Evolutionary conservation across 176 grass and related monocot genomes (phyloP).

Genomic region (Oryza meyeriana): DNA sequence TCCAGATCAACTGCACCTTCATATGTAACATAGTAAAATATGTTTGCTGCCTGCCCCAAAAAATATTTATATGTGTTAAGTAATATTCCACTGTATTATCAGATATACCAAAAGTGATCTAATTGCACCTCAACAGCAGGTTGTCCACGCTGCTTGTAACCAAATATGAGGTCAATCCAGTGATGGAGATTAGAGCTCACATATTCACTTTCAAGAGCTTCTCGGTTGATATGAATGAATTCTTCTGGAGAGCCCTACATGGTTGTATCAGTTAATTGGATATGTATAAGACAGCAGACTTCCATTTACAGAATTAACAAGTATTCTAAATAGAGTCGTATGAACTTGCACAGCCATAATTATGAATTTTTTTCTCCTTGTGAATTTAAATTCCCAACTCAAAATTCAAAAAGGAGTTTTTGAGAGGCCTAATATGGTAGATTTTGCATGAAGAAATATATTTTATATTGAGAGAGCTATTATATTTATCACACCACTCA

Average conservation of each 20-base stretch:
- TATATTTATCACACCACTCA: background rate
- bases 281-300: background rate
- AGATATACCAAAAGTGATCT: conserved; percentile 13
- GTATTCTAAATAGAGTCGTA: conserved; percentile 2
- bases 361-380: conserved; percentile 12
- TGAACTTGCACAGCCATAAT: conserved; percentile 11
- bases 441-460: background rate
- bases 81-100: conserved; percentile 2
- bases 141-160: conserved; percentile 90
- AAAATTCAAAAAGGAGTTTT: conserved; percentile 5
- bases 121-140: conserved; percentile 62
- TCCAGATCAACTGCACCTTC: conserved; percentile 96
- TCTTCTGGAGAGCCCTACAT: conserved; percentile 83
- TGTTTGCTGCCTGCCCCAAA: conserved; percentile 77
- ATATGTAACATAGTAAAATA: conserved; percentile 99
- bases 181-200: conserved; percentile 98
- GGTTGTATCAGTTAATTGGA: conserved; percentile 20
- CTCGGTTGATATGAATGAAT: conserved; percentile 83
- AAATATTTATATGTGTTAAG: conserved; percentile 15
- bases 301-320: conserved; percentile 2
- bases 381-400: background rate
- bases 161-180: conserved; percentile 96
- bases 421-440: background rate
- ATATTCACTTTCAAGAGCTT: conserved; percentile 99
- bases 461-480: conserved; percentile 26